Evolutionary conservation across 2,329 filamentous ascomycete genomes (phyloP).

Genomic region (Teratosphaeria destructans): DNA sequence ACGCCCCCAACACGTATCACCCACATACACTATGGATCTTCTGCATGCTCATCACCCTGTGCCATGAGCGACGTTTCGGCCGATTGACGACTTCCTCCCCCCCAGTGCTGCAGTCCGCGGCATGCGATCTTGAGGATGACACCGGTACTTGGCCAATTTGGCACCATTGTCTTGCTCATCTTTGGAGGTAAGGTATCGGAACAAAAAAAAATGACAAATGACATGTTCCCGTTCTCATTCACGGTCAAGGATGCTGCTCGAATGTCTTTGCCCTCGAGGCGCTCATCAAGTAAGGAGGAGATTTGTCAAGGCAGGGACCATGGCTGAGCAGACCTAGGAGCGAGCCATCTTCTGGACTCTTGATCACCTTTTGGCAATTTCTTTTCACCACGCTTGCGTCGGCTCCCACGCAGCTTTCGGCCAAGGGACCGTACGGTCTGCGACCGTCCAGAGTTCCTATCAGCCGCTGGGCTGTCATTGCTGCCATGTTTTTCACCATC

Average conservation of each 20-base stretch:
- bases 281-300: constrained; percentile 52
- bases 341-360: constrained; percentile 65
- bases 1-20: not conserved
- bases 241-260: constrained; percentile 62
- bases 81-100: not conserved
- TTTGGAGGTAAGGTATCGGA: not conserved
- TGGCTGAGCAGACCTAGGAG: constrained; percentile 43
- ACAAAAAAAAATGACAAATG: not conserved
- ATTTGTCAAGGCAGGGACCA: not conserved
- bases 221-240: not conserved
- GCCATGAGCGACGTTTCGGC: not conserved
- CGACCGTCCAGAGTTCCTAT: constrained; percentile 71
- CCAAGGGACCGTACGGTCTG: constrained; percentile 59
- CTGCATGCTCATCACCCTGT: not conserved
- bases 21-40: not conserved
- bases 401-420: constrained; percentile 35
- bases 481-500: constrained; percentile 81
- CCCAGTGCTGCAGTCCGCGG: not conserved
- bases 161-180: not conserved
- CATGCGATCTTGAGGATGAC: not conserved
- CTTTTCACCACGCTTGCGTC: constrained; percentile 52
- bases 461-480: constrained; percentile 76
- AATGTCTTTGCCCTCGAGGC: constrained; percentile 96
- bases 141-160: not conserved
- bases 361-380: constrained; percentile 43